Percentiles rank a stretch among this genome's conserved stretches.
Evolutionary conservation across 768 basidiomycete genomes (phyloP).

Genomic region (Bullera alba): DNA sequence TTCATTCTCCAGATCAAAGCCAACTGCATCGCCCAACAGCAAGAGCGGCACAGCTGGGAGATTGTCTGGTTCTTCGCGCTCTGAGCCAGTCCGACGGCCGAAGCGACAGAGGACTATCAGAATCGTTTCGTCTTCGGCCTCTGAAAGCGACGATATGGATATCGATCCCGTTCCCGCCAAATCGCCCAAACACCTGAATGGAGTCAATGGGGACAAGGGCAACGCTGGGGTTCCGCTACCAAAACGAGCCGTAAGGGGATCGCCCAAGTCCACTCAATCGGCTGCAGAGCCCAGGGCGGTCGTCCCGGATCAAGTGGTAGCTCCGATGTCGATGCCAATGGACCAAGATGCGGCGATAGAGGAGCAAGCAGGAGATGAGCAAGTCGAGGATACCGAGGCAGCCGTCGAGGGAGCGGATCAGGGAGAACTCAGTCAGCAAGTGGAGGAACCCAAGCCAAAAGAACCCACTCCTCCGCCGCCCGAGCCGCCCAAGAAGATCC

Average conservation of each 20-base stretch:
- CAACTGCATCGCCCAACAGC: background rate
- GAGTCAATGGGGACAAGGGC: background rate
- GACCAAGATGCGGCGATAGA: constrained; percentile 2
- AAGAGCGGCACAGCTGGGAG: constrained; percentile 6
- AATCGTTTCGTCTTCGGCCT: constrained; percentile 23
- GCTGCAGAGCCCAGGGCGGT: background rate
- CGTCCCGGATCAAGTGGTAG: constrained; percentile 12
- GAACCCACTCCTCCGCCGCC: constrained; percentile 18
- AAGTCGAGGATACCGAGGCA: background rate
- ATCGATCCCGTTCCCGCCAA: background rate
- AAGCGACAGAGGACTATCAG: constrained; percentile 9
- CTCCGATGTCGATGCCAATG: constrained; percentile 8
- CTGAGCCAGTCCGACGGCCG: background rate
- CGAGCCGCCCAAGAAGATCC: constrained; percentile 29
- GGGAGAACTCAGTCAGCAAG: no score
- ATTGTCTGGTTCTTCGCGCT: background rate
- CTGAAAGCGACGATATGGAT: constrained; percentile 16
- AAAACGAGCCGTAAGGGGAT: background rate
- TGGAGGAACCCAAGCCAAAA: constrained; percentile 1
- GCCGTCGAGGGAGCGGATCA: background rate
- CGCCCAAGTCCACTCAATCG: background rate
- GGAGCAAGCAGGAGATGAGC: background rate
- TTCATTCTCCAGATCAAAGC: background rate
- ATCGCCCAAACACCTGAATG: background rate
- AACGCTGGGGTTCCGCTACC: no score